Percentiles rank a stretch among this genome's conserved stretches.
Conservation (phyloP, 2,329 filamentous ascomycete genomes). For the Didymella lethalis region DNA sequence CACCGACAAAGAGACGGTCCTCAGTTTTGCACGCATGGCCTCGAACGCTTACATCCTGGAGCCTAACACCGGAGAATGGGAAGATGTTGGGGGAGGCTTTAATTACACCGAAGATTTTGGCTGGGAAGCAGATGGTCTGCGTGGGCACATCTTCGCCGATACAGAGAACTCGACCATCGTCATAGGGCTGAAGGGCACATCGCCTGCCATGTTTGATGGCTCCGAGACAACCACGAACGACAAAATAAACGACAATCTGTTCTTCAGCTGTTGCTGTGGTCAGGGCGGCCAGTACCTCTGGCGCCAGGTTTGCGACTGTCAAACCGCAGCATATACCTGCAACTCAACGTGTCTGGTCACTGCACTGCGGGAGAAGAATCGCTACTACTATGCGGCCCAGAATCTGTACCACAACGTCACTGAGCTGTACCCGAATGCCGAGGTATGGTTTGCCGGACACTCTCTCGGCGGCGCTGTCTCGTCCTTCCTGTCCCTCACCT, state of each 20-base stretch:
- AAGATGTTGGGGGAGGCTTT: slow-evolving; percentile 72
- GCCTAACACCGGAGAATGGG: slow-evolving; percentile 78
- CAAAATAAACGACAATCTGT: slow-evolving; percentile 96
- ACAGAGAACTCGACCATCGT: slow-evolving; percentile 85
- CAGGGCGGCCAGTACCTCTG: slow-evolving; percentile 91
- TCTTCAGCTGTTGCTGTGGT: slow-evolving; percentile 97
- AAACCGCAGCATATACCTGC: slow-evolving; percentile 84
- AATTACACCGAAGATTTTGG: slow-evolving; percentile 91
- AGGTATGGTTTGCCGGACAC: slow-evolving; percentile 90
- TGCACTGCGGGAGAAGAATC: slow-evolving; percentile 80
- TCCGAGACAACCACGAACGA: slow-evolving; percentile 96
- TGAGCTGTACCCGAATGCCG: slow-evolving; percentile 81
- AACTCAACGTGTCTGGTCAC: slow-evolving; percentile 88
- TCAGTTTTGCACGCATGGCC: slow-evolving; percentile 87
- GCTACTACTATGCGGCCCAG: slow-evolving; percentile 88
- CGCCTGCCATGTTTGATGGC: slow-evolving; percentile 90
- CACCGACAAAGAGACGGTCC: slow-evolving; percentile 82
- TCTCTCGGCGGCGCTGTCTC: slow-evolving; percentile 90
- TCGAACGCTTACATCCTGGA: slow-evolving; percentile 85
- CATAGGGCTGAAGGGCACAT: slow-evolving; percentile 92
- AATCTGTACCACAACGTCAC: slow-evolving; percentile 94
- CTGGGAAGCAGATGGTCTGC: slow-evolving; percentile 87
- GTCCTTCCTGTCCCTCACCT: slow-evolving; percentile 88
- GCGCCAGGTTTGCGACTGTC: slow-evolving; percentile 93
- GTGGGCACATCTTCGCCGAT: slow-evolving; percentile 92